Evolutionary conservation across 148 eudicot species (phyloP).

Genomic region (Rhododendron ferrugineum): DNA sequence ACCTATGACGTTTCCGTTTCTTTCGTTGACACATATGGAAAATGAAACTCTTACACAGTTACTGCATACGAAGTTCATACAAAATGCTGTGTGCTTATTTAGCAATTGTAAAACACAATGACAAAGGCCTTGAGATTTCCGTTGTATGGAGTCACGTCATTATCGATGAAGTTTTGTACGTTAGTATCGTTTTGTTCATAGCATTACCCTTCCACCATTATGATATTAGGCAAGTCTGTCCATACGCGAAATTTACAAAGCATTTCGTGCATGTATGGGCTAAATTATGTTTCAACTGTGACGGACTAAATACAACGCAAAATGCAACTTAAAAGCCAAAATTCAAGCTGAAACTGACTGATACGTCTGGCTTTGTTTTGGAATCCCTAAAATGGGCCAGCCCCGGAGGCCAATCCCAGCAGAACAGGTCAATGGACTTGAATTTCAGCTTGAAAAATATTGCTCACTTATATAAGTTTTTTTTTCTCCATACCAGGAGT

Average conservation of each 20-base stretch:
- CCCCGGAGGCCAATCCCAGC: background rate
- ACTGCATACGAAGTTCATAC: background rate
- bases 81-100: background rate
- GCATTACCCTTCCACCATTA: background rate
- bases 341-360: background rate
- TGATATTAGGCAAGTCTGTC: background rate
- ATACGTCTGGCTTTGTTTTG: background rate
- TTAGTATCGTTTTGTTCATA: background rate
- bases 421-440: background rate
- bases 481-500: conserved; percentile 40
- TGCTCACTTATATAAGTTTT: background rate
- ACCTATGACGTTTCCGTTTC: background rate
- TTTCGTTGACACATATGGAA: background rate
- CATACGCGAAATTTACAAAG: background rate
- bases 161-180: no score
- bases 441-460: background rate
- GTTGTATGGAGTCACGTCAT: background rate
- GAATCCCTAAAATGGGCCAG: background rate
- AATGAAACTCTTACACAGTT: background rate
- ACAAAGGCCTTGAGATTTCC: background rate
- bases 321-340: background rate
- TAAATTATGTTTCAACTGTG: background rate
- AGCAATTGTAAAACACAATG: background rate
- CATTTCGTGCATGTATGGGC: background rate
- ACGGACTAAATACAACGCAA: background rate